Evolutionary conservation across 2,329 filamentous ascomycete species (phyloP), one percentile per base, ranked within the genome.

Genomic region (Penicillium sp.): DNA sequence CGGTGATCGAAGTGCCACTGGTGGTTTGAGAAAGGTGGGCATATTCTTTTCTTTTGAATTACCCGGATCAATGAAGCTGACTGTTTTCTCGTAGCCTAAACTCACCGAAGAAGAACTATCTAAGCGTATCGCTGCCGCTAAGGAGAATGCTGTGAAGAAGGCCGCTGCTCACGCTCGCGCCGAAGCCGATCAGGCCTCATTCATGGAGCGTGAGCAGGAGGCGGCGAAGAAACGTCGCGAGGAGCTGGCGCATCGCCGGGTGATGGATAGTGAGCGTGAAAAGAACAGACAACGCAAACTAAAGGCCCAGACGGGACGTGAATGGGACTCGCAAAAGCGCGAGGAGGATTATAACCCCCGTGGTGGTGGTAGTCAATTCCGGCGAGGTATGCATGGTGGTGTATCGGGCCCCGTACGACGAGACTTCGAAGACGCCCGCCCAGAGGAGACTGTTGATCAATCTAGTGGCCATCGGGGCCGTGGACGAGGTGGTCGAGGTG

Each of bases 141-240:
- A 80, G 58, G 78, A 85, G 60, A 82, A 85, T 53, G 87, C 86
- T 49, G 81, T 80, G 6, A 78, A 81, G 46, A 77, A 83, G 13
- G 78, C 79, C 8, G 84, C 82, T 8, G 83, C 83, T 0, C 84
- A 88, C 65, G 82, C 81, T 1, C 79, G 84, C 26, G 84, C 84
- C n/a, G 83, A 88, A 73, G 84, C 84, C n/a, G 86, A 89, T 60
- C 79, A 82, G 50, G 84, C 84, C 3, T 81, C 80, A 0, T 88
- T 86, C 66, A 78, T 84, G 39, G 79, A 84, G 53, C 79, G 84
- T n/a, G 85, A 88, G 65, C 80, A 81, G 32, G 72, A 83, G 9
- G 80, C 83, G 0, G 79, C 79, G 19, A 76, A 80, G 60, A 79
- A 83, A 52, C 74, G 80, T 52, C 78, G 79, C 47, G 79, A 85